These are phyloP conservation scores for Stachybotrys chlorohalonatus DNA, from an alignment of 2,329 filamentous ascomycete genomes.

Conservation along the genomic window DNA sequence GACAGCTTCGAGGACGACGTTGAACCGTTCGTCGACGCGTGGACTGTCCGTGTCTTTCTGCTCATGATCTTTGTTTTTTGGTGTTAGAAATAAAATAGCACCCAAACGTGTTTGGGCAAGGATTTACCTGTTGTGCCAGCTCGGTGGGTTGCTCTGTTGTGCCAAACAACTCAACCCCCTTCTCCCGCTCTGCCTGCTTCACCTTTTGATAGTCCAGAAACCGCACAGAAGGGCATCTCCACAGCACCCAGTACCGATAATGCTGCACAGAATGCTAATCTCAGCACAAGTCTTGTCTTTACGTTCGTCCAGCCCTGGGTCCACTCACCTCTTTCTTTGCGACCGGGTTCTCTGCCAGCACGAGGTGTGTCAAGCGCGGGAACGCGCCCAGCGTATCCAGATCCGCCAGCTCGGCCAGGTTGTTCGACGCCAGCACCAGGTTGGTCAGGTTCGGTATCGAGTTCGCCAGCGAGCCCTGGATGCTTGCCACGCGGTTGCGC, in stretches of 20 bases:
- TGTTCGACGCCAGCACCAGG: slow-evolving; percentile 76
- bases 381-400: slow-evolving; percentile 70
- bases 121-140: slow-evolving; percentile 59
- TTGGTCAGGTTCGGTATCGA: slow-evolving; percentile 76
- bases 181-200: slow-evolving; percentile 71
- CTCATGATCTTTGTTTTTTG: slow-evolving; percentile 60
- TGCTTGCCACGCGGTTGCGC: slow-evolving; percentile 75
- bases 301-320: too few relatives aligned
- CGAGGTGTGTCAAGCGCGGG: slow-evolving; percentile 65
- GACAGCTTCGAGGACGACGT: slow-evolving; percentile 53
- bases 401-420: slow-evolving; percentile 75
- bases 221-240: slow-evolving; percentile 72
- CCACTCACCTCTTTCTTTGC: slow-evolving; percentile 76
- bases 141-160: slow-evolving; percentile 68
- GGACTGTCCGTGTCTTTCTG: slow-evolving; percentile 70
- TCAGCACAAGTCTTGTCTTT: neutral
- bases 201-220: slow-evolving; percentile 93
- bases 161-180: slow-evolving; percentile 76
- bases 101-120: too few relatives aligned
- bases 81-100: neutral
- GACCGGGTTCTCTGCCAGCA: slow-evolving; percentile 80
- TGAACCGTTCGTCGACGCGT: slow-evolving; percentile 36
- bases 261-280: slow-evolving; percentile 42
- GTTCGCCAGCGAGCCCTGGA: slow-evolving; percentile 66
- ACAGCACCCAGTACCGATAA: slow-evolving; percentile 88